phyloP scores from a whole-genome alignment of 2,329 filamentous ascomycete genomes.

The Trichoderma atroviride region DNA sequence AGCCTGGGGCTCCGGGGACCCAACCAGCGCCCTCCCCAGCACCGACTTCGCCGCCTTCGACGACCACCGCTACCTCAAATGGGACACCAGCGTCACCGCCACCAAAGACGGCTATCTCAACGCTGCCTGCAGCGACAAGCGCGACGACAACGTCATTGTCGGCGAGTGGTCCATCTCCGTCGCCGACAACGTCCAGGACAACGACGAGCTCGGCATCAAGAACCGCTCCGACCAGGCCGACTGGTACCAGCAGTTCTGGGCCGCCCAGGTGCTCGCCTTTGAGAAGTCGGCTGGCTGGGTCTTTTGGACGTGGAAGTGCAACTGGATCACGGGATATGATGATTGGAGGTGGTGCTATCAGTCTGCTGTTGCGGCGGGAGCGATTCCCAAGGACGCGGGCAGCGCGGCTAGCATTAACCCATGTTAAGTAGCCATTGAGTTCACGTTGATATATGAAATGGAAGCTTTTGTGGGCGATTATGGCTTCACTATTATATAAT shows the following conservation, averaged over 20 bases:
- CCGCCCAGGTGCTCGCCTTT: slow-evolving; percentile 58
- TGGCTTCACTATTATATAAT: not conserved
- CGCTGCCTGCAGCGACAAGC: slow-evolving; percentile 53
- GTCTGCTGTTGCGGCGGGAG: slow-evolving; percentile 34
- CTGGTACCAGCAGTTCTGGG: slow-evolving; percentile 61
- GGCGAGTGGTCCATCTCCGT: slow-evolving; percentile 62
- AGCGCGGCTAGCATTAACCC: slow-evolving; percentile 29
- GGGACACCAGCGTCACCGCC: slow-evolving; percentile 47
- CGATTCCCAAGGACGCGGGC: slow-evolving; percentile 34
- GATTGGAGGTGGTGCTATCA: slow-evolving; percentile 55
- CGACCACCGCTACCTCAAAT: slow-evolving; percentile 63
- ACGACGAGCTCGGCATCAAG: slow-evolving; percentile 46
- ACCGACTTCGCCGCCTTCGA: slow-evolving; percentile 55
- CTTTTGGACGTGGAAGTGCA: slow-evolving; percentile 63
- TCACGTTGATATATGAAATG: not conserved
- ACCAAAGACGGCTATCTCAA: slow-evolving; percentile 54
- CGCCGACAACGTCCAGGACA: slow-evolving; percentile 51
- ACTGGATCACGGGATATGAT: slow-evolving; percentile 41
- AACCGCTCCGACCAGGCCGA: slow-evolving; percentile 39
- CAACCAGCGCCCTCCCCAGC: slow-evolving; percentile 48
- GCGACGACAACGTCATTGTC: slow-evolving; percentile 51
- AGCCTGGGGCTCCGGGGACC: slow-evolving; percentile 59
- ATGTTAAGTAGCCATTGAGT: not conserved
- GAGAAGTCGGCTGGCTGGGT: slow-evolving; percentile 59
- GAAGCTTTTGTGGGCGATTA: not conserved